These are phyloP conservation scores for Elasticomyces elasticus DNA, from an alignment of 495 filamentous ascomycete genomes.

Conservation along the genomic window DNA sequence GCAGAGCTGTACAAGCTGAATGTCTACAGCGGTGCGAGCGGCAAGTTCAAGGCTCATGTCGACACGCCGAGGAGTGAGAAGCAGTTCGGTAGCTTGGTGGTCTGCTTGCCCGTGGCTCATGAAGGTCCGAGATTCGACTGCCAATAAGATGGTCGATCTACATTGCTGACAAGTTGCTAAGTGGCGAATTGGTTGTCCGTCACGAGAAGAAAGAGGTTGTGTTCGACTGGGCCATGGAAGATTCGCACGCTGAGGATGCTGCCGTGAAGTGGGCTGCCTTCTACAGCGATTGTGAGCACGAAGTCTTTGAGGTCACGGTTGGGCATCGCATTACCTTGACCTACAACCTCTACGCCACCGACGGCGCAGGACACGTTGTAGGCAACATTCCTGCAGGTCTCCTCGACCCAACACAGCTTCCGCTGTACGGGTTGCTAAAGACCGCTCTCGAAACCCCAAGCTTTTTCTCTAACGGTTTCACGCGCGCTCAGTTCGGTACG, in stretches of 20 bases:
- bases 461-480: conserved; percentile 11
- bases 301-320: conserved; percentile 43
- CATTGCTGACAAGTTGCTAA: too few relatives aligned
- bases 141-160: too few relatives aligned
- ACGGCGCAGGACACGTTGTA: conserved; percentile 15
- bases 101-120: conserved; percentile 44
- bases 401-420: conserved; percentile 7
- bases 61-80: conserved; percentile 41
- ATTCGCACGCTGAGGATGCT: conserved; percentile 7
- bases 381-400: neutral
- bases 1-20: conserved; percentile 52
- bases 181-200: conserved; percentile 32
- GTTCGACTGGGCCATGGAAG: conserved; percentile 36
- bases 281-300: conserved; percentile 53
- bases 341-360: conserved; percentile 44
- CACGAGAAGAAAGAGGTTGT: conserved; percentile 29
- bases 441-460: neutral
- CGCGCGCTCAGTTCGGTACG: too few relatives aligned
- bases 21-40: conserved; percentile 46
- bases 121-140: too few relatives aligned
- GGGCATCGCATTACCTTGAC: conserved; percentile 49
- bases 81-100: conserved; percentile 49
- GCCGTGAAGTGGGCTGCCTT: conserved; percentile 50
- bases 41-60: conserved; percentile 44
- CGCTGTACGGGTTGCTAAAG: neutral